These are phyloP conservation scores for Clonostachys chloroleuca DNA, from an alignment of 2,329 filamentous ascomycete genomes.

Conservation along the genomic window DNA sequence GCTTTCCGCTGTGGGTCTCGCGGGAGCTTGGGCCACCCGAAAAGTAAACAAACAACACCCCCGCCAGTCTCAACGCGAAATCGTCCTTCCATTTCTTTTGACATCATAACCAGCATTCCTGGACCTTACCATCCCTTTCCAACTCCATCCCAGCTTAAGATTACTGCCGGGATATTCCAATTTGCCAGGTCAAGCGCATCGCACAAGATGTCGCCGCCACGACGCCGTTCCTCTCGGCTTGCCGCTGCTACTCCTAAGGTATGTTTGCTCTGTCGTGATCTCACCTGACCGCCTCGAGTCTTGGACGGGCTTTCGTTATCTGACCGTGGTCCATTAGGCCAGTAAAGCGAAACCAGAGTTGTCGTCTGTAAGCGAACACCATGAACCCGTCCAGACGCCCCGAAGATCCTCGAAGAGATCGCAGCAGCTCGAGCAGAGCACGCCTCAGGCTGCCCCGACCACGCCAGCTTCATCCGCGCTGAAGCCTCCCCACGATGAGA, in stretches of 20 bases:
- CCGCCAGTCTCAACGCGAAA: not conserved
- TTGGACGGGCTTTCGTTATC: no score
- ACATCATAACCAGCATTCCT: slow-evolving; percentile 11
- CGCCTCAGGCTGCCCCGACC: slow-evolving; percentile 21
- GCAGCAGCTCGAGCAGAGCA: slow-evolving; percentile 4
- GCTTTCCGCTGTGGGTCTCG: not conserved
- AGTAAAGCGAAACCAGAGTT: slow-evolving; percentile 25
- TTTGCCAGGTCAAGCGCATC: slow-evolving; percentile 1
- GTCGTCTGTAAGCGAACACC: slow-evolving; percentile 36
- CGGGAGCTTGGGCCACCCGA: slow-evolving; percentile 1
- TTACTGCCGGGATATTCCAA: slow-evolving; percentile 1
- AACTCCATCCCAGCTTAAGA: slow-evolving; percentile 2
- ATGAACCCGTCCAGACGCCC: slow-evolving; percentile 23
- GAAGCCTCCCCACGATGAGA: slow-evolving; percentile 72
- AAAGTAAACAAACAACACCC: slow-evolving; percentile 8
- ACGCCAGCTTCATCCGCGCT: slow-evolving; percentile 65
- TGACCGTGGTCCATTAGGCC: not conserved
- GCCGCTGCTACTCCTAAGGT: slow-evolving; percentile 26
- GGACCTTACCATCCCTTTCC: not conserved
- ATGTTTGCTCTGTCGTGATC: slow-evolving; percentile 5
- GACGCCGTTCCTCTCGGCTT: slow-evolving; percentile 39
- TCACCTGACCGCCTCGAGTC: not conserved
- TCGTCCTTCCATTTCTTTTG: slow-evolving; percentile 4
- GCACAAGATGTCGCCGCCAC: slow-evolving; percentile 31
- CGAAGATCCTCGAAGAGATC: slow-evolving; percentile 1